Percentiles rank a stretch among this genome's conserved stretches.
Evolutionary conservation across 331 rosid species (phyloP).

Genomic region (Stylosanthes scabra): DNA sequence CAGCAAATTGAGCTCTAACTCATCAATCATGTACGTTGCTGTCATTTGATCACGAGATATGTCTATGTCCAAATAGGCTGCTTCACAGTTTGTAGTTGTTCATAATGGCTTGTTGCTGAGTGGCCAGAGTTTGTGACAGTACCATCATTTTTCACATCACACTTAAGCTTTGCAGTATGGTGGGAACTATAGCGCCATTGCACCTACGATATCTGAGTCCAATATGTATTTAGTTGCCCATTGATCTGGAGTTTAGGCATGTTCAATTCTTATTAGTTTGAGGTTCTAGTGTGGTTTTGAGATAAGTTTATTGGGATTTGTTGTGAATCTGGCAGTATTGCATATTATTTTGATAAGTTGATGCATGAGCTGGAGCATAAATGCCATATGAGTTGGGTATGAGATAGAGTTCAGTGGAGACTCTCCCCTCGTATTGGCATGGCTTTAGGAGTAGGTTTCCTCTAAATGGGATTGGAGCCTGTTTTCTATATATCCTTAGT

Average conservation of each 20-base stretch:
- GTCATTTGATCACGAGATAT: slow-evolving; percentile 3
- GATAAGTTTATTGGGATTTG: slow-evolving; percentile 26
- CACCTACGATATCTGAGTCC: background rate
- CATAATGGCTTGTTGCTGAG: background rate
- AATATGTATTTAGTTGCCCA: slow-evolving; percentile 13
- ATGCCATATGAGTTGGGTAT: slow-evolving; percentile 14
- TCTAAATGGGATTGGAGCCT: slow-evolving; percentile 11
- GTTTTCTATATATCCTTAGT: background rate
- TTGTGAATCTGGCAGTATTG: slow-evolving; percentile 23
- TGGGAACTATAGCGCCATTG: background rate
- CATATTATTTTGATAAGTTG: slow-evolving; percentile 25
- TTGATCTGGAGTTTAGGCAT: slow-evolving; percentile 2
- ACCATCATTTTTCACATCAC: background rate
- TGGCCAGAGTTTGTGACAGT: background rate
- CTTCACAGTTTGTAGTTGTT: background rate
- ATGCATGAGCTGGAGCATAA: slow-evolving; percentile 26
- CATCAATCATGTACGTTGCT: background rate
- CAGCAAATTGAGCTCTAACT: background rate
- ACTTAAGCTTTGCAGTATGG: background rate
- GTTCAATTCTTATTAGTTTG: slow-evolving; percentile 30
- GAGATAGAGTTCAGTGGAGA: slow-evolving; percentile 4
- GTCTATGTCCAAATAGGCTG: slow-evolving; percentile 14
- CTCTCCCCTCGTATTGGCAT: slow-evolving; percentile 8
- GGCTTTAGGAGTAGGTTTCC: slow-evolving; percentile 10
- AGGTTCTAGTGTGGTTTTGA: slow-evolving; percentile 14